phyloP scores from a whole-genome alignment of 1,139 yeast species.

The Pichia sp. region DNA sequence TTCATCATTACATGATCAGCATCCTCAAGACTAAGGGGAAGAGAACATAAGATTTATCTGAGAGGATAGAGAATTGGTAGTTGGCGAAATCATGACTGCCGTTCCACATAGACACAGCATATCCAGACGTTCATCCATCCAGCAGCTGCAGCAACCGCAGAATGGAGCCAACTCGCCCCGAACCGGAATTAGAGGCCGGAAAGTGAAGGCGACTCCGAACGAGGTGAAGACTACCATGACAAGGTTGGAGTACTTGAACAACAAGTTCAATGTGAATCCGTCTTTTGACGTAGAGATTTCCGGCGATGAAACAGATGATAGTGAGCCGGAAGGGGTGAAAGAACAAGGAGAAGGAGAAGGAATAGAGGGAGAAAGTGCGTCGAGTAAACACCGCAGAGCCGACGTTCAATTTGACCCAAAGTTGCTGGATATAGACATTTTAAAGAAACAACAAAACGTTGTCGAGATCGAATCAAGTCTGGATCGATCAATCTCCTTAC shows the following conservation, averaged over 20 bases:
- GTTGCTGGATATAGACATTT: conserved; percentile 9
- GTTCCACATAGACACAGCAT: conserved; percentile 15
- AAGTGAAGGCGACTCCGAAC: background rate
- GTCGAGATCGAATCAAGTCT: conserved; percentile 7
- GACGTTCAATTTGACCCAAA: background rate
- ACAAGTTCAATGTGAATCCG: conserved; percentile 12
- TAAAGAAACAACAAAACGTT: background rate
- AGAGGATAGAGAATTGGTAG: no score
- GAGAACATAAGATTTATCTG: background rate
- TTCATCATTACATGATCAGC: no score
- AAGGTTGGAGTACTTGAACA: conserved; percentile 12
- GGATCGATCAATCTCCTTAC: conserved; percentile 20
- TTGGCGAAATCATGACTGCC: background rate
- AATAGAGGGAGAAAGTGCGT: no score
- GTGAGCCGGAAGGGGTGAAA: background rate
- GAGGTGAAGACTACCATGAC: conserved; percentile 7
- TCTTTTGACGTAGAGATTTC: conserved; percentile 15
- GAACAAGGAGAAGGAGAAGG: background rate
- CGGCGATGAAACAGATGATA: conserved; percentile 7
- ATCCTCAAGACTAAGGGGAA: background rate
- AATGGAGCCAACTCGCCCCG: background rate
- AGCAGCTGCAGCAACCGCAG: conserved; percentile 1
- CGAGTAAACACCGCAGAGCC: background rate
- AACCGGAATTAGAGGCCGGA: background rate
- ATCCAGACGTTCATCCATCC: conserved; percentile 10